Evolutionary conservation across 2,329 filamentous ascomycete species (phyloP), one percentile per base, ranked within the genome.

Genomic region (Lachnellula hyalina): DNA sequence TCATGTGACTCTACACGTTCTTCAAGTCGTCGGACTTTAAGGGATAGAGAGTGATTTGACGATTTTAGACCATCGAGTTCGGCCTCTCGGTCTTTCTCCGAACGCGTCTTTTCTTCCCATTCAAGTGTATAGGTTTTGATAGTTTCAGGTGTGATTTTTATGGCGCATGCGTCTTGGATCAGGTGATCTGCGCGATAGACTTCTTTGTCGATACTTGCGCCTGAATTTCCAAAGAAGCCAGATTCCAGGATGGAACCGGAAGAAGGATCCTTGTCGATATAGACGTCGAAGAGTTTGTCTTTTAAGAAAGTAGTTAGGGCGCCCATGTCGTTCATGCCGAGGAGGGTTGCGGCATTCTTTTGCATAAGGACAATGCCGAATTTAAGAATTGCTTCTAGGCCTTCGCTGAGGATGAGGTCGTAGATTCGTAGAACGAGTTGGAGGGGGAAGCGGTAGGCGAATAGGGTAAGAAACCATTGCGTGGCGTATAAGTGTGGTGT

Each of bases 401-500:
- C 94, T 72, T 97, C 93, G 47, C 90, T 94, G 17, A 99, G 78
- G 50, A 99, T 94, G 53, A 99, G 76, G 69, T 99, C 94, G 72
- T 97, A 99, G 49, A 99, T 95, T 34, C 94, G 89, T 55, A 99
- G 85, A 6, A 99, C 94, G 9, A 99, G 83, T 69, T 99, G 94
- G 7, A 99, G 79, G 8, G 94, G 94, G 71, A 99, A 99, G 42
- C 95, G 89, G 71, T 99, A 99, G 34, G 93, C 91, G 68, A 99
- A 99, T n/a, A 99, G 79, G 0, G 94, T 99, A 49, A 99, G 80
- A 73, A 99, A 99, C 94, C 94, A 99, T 71, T 99, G 94, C 0
- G 94, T 99, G 45, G 94, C 94, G 69, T 99, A 99, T 8, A 99
- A 79, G 68, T 96, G 90, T 0, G 94, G 88, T 8, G 88, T 88